Evolutionary conservation across 495 filamentous ascomycete genomes (phyloP).

Genomic region (Tuber microsphaerosporum): DNA sequence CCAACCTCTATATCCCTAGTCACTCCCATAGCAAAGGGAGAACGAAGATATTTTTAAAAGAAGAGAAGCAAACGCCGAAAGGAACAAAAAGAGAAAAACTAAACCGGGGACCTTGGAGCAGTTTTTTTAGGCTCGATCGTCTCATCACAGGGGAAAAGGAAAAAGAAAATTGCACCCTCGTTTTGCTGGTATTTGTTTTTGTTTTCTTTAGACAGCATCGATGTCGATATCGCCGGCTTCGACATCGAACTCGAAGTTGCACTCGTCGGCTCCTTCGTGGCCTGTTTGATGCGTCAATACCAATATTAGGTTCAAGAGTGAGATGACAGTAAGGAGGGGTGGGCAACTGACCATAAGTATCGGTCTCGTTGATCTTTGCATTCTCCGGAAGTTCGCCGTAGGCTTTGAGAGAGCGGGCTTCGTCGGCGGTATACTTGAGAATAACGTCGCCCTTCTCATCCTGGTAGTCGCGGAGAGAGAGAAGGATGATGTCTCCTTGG

Average conservation of each 20-base stretch:
- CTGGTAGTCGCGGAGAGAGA: slow-evolving; percentile 95
- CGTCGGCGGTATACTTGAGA: slow-evolving; percentile 96
- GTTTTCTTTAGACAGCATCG: slow-evolving; percentile 59
- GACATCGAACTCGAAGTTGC: slow-evolving; percentile 75
- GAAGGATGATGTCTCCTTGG: slow-evolving; percentile 96
- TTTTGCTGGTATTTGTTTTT: not conserved
- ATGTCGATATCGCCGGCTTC: slow-evolving; percentile 62
- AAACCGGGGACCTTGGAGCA: not conserved
- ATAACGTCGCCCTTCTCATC: slow-evolving; percentile 99
- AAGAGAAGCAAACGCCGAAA: not conserved
- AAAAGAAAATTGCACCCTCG: not conserved
- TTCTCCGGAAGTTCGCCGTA: slow-evolving; percentile 95
- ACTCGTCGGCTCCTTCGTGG: slow-evolving; percentile 64
- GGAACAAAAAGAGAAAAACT: not conserved
- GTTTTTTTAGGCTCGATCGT: not conserved
- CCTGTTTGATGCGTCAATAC: slow-evolving; percentile 37
- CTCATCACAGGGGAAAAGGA: not conserved
- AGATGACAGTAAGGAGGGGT: slow-evolving; percentile 14
- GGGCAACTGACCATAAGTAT: slow-evolving; percentile 55
- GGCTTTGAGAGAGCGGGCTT: slow-evolving; percentile 87
- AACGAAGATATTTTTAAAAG: not conserved
- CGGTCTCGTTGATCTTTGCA: slow-evolving; percentile 99
- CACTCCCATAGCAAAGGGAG: not conserved
- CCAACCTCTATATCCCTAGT: not conserved
- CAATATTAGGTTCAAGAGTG: not conserved